Base-by-base conservation (phyloP, 306 rosid genomes). In the Sechiopsis laciniata region DNA sequence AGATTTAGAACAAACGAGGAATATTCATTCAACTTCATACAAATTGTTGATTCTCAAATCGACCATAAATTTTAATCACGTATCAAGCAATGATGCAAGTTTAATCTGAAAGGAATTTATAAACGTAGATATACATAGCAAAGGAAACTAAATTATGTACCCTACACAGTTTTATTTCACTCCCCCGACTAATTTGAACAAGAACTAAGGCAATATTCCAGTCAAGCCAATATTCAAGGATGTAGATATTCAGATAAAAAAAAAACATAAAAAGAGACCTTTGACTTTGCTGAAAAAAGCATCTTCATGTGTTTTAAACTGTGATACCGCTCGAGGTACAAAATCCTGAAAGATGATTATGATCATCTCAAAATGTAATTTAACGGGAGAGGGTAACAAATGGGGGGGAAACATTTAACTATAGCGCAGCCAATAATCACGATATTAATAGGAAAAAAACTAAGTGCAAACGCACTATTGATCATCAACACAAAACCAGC, bases 271-370 rank as follows among this genome's bases (percentile, higher is more conserved):
- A 16, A 75, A 32, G 20, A 80, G 73, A 90, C 98, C 96, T 85
- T 86, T 85, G 58, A 85, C 64, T 63, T 82, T 84, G 80, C 76
- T 75, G 86, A 93, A 46, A 83, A 90, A 82, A 50, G 82, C 85
- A 48, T 85, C 86, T 80, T 93, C 98, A 67, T 81, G 86, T 60
- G 84, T 75, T 79, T 68, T 87, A 37, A 57, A 87, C 32, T 70
- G 80, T 52, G 87, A 82, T 52, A 74, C 50, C 24, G 84, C 85
- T 72, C 72, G 80, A 22, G 84, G 90, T 61, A 88, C 79, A 63
- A 73, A 79, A 75, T 82, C 83, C 96, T 90, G 88, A 77, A 84
- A 75, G 24, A 58, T 46, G n/a, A 46, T 42, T 42, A 6, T 24
- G 46, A 58, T 73, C 35, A 21, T 59, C 67, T 21, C 67, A 74